Conservation (phyloP, 768 basidiomycete species). For the Panaeolus cyanescens region DNA sequence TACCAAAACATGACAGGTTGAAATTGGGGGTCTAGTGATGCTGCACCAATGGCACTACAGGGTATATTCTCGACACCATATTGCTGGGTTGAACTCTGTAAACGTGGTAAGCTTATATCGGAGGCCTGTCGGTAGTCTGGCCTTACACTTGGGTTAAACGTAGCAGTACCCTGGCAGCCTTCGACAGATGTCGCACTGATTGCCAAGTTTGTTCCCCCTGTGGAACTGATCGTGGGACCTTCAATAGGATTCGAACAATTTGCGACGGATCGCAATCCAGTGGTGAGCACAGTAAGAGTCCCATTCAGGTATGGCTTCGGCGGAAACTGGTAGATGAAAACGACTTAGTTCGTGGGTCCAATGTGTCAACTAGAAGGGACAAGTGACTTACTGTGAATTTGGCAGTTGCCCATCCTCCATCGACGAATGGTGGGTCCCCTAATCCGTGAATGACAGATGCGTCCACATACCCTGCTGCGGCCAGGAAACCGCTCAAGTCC, state of each 20-base stretch:
- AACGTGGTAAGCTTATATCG: not conserved
- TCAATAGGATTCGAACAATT: constrained; percentile 47
- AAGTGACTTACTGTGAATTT: constrained; percentile 45
- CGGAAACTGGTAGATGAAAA: constrained; percentile 42
- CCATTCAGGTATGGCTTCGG: constrained; percentile 48
- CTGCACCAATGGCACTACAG: constrained; percentile 32
- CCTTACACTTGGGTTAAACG: constrained; percentile 39
- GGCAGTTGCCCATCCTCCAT: constrained; percentile 52
- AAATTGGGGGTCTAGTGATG: constrained; percentile 28
- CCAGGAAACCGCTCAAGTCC: constrained; percentile 54
- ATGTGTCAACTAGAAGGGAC: not conserved
- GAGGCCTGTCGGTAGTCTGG: not conserved
- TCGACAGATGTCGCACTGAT: constrained; percentile 46
- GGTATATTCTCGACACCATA: constrained; percentile 47
- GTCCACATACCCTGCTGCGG: constrained; percentile 59
- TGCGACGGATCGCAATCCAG: constrained; percentile 45
- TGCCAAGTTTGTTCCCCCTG: constrained; percentile 26
- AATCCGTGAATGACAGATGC: constrained; percentile 46
- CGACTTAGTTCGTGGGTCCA: not conserved
- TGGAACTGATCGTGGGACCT: constrained; percentile 22
- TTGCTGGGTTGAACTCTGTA: constrained; percentile 39
- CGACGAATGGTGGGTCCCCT: constrained; percentile 60
- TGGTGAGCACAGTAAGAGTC: constrained; percentile 51
- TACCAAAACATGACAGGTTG: constrained; percentile 74
- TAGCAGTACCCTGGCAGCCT: constrained; percentile 43